These are phyloP conservation scores for Picochlorum sp. DNA, from an alignment of 139 green algal species.

Conservation along the genomic window DNA sequence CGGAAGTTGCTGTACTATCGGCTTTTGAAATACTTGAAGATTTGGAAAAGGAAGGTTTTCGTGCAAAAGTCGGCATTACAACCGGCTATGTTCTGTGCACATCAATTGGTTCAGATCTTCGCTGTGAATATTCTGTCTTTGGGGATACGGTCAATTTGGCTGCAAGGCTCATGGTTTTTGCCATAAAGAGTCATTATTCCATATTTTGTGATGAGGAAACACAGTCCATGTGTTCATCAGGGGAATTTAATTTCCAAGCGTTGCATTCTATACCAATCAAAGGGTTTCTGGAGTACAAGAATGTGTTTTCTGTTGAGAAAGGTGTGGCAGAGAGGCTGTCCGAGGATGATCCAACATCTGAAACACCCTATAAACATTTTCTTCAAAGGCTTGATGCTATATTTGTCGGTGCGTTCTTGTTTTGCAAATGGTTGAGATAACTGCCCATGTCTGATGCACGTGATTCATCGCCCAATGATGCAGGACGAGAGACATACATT, in stretches of 20 bases:
- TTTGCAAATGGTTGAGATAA: too few relatives aligned
- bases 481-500: too few relatives aligned
- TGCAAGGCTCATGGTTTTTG: slow-evolving; percentile 62
- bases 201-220: not conserved
- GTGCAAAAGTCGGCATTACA: slow-evolving; percentile 51
- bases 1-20: too few relatives aligned
- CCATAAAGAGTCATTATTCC: slow-evolving; percentile 26
- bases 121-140: slow-evolving; percentile 80
- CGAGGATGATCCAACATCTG: too few relatives aligned
- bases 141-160: slow-evolving; percentile 78
- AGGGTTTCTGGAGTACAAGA: not conserved
- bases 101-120: slow-evolving; percentile 57
- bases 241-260: not conserved
- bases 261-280: not conserved
- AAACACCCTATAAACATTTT: too few relatives aligned
- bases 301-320: not conserved
- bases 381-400: too few relatives aligned
- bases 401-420: too few relatives aligned
- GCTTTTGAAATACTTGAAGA: slow-evolving; percentile 10
- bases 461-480: too few relatives aligned
- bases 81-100: slow-evolving; percentile 74
- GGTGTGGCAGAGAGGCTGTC: too few relatives aligned
- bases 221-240: not conserved
- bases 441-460: too few relatives aligned
- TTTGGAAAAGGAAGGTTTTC: not conserved